phyloP scores from a whole-genome alignment of 2,329 filamentous ascomycete species.

The Aspergillus sergii region DNA sequence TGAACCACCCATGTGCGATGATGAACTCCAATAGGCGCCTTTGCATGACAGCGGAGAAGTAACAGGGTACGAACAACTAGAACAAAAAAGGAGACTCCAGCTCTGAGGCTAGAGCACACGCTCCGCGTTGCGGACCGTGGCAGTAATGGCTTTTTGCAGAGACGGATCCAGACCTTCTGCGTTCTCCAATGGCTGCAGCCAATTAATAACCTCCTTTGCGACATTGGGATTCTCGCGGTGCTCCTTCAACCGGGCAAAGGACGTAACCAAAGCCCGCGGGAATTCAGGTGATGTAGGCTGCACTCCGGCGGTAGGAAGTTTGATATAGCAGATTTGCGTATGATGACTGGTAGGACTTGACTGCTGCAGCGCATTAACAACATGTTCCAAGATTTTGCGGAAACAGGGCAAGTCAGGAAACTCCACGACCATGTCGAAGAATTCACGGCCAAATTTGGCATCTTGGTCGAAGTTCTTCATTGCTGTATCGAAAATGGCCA shows the following conservation, averaged over 20 bases:
- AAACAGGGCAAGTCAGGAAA: constrained; percentile 70
- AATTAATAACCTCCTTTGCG: constrained; percentile 50
- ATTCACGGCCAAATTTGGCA: constrained; percentile 67
- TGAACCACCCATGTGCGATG: constrained; percentile 11
- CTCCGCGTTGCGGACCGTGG: constrained; percentile 41
- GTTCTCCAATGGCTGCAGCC: constrained; percentile 51
- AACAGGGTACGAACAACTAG: not conserved
- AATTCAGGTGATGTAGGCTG: constrained; percentile 68
- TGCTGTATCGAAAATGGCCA: constrained; percentile 86
- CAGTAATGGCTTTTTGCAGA: constrained; percentile 54
- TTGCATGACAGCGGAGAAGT: constrained; percentile 5
- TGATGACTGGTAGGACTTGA: constrained; percentile 62
- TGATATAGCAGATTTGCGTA: constrained; percentile 71
- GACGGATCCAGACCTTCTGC: constrained; percentile 54
- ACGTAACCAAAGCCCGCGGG: constrained; percentile 68
- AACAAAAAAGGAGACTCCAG: constrained; percentile 13
- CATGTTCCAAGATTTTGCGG: constrained; percentile 69
- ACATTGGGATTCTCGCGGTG: constrained; percentile 46
- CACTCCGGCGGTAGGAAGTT: constrained; percentile 69
- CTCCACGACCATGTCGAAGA: constrained; percentile 76
- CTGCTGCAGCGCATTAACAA: constrained; percentile 64
- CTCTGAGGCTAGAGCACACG: constrained; percentile 28
- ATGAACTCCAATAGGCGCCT: constrained; percentile 29
- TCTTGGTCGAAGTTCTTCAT: constrained; percentile 75
- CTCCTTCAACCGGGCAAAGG: constrained; percentile 64